Evolutionary conservation across 345 rosid species (phyloP).

Genomic region (Acer campestre): DNA sequence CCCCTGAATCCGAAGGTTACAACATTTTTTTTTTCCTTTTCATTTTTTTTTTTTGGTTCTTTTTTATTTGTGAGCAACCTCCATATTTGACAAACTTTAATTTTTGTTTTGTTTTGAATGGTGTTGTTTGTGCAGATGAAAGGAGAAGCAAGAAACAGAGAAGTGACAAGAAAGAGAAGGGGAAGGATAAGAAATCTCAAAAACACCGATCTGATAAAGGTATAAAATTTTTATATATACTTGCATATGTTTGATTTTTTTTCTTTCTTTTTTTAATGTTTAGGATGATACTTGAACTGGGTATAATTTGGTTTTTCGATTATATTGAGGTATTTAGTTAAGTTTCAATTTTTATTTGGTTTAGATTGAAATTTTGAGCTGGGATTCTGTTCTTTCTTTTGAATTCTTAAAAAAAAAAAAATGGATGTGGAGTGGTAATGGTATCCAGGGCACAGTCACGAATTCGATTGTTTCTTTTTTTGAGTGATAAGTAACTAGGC

Average conservation of each 20-base stretch:
- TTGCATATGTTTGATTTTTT: background rate
- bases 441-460: background rate
- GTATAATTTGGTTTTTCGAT: background rate
- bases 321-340: background rate
- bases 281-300: background rate
- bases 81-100: too few relatives aligned
- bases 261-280: background rate
- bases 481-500: background rate
- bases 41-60: background rate
- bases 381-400: background rate
- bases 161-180: slow-evolving; percentile 41
- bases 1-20: slow-evolving; percentile 44
- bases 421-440: background rate
- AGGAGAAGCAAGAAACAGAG: slow-evolving; percentile 55
- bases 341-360: background rate
- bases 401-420: too few relatives aligned
- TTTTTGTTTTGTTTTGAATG: background rate
- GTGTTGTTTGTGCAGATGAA: slow-evolving; percentile 46
- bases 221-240: background rate
- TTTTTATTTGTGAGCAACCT: background rate
- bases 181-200: slow-evolving; percentile 56
- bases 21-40: background rate
- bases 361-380: background rate
- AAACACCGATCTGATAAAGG: slow-evolving; percentile 37
- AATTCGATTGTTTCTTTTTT: background rate